Evolutionary conservation across 1,284 basidiomycete genomes (phyloP).

Genomic region (Boletus mariae): DNA sequence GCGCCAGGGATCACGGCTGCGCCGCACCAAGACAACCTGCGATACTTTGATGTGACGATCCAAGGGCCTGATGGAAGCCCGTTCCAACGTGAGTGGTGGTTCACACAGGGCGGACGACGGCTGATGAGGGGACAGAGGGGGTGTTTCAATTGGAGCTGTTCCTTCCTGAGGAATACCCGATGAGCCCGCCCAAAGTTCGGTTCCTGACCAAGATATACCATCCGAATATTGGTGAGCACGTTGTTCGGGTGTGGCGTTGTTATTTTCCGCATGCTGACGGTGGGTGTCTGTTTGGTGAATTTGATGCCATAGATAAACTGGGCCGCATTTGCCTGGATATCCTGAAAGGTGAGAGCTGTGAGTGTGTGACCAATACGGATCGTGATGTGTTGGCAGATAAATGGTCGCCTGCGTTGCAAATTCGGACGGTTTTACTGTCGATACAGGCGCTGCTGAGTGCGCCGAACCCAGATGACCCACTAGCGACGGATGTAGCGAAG

Average conservation of each 20-base stretch:
- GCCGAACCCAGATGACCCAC: constrained; percentile 98
- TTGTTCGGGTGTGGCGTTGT: constrained; percentile 13
- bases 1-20: constrained; percentile 92
- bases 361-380: not conserved
- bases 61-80: constrained; percentile 92
- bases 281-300: not conserved
- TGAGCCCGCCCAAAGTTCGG: constrained; percentile 98
- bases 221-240: constrained; percentile 89
- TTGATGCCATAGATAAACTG: constrained; percentile 74
- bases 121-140: constrained; percentile 59
- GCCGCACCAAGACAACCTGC: constrained; percentile 96
- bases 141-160: constrained; percentile 95
- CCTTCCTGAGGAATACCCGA: constrained; percentile 97
- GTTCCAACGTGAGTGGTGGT: constrained; percentile 74
- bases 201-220: constrained; percentile 99
- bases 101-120: not conserved
- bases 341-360: constrained; percentile 69
- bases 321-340: constrained; percentile 98
- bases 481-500: constrained; percentile 96
- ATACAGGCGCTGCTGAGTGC: constrained; percentile 94
- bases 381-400: constrained; percentile 61
- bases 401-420: constrained; percentile 98
- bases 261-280: constrained; percentile 15
- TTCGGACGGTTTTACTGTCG: constrained; percentile 94
- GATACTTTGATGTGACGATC: constrained; percentile 98